phyloP scores from a whole-genome alignment of 768 basidiomycete species.

The Leccinellum albellum region DNA sequence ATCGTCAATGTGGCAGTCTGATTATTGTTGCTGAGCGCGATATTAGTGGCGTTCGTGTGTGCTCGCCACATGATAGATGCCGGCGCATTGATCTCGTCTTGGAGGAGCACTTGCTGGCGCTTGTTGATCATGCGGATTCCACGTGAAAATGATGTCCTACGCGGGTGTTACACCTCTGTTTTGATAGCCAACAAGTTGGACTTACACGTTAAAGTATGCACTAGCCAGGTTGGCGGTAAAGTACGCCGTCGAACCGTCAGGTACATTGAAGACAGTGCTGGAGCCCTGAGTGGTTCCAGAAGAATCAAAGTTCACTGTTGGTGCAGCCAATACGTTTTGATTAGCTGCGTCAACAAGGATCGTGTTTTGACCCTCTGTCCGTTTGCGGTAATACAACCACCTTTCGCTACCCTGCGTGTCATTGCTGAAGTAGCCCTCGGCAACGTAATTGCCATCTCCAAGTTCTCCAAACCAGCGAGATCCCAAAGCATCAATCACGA shows the following conservation, averaged over 20 bases:
- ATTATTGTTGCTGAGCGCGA: constrained; percentile 48
- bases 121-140: constrained; percentile 81
- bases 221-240: constrained; percentile 74
- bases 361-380: constrained; percentile 97
- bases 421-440: constrained; percentile 71
- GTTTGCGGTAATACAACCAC: constrained; percentile 95
- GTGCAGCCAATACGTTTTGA: constrained; percentile 72
- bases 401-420: constrained; percentile 66
- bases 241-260: constrained; percentile 71
- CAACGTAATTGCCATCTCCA: constrained; percentile 82
- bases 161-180: constrained; percentile 12
- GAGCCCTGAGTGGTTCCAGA: constrained; percentile 73
- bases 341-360: constrained; percentile 71
- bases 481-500: constrained; percentile 91
- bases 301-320: constrained; percentile 50
- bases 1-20: constrained; percentile 73
- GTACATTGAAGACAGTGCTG: constrained; percentile 69
- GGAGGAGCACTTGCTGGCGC: constrained; percentile 84
- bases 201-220: constrained; percentile 75
- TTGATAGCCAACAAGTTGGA: constrained; percentile 10
- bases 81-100: constrained; percentile 78
- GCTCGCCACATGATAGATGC: constrained; percentile 79
- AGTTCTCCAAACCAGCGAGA: constrained; percentile 94
- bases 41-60: constrained; percentile 89
- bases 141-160: constrained; percentile 70